These are phyloP conservation scores for Circinella umbellata DNA, from an alignment of 371 early-diverging fungal genomes.

Conservation along the genomic window DNA sequence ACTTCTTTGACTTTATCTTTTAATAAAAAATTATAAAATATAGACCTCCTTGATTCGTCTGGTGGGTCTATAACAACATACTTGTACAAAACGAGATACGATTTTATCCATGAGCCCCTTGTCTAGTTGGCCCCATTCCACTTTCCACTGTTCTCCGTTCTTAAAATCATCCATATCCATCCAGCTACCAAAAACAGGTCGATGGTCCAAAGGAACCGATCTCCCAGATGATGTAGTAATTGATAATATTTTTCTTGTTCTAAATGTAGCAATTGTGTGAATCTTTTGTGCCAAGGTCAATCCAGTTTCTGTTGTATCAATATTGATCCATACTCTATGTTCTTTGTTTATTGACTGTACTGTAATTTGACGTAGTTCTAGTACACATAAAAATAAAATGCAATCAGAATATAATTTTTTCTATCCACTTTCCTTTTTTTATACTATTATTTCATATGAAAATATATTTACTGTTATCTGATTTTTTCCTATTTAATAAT, in stretches of 20 bases:
- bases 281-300: slow-evolving; percentile 49
- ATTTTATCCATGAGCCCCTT: slow-evolving; percentile 41
- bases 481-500: too few species aligned
- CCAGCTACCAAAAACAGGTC: slow-evolving; percentile 49
- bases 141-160: slow-evolving; percentile 52
- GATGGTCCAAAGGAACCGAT: slow-evolving; percentile 40
- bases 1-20: too few species aligned
- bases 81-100: slow-evolving; percentile 42
- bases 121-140: slow-evolving; percentile 47
- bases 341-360: slow-evolving; percentile 54
- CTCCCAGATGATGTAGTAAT: slow-evolving; percentile 48
- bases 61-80: slow-evolving; percentile 13
- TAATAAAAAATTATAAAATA: too few species aligned
- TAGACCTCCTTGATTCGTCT: background rate
- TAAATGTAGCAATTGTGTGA: slow-evolving; percentile 51
- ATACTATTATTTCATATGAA: too few species aligned
- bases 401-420: too few species aligned
- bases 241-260: slow-evolving; percentile 47
- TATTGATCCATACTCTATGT: slow-evolving; percentile 51
- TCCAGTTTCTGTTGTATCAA: slow-evolving; percentile 53
- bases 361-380: slow-evolving; percentile 41
- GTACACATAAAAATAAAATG: background rate
- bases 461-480: background rate
- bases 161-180: slow-evolving; percentile 46
- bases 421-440: too few species aligned